A percentile compares a stretch with the other conserved stretches of the same genome.
Evolutionary conservation across 169 alveolate species (phyloP).

Genomic region (Cryptosporidium ryanae): DNA sequence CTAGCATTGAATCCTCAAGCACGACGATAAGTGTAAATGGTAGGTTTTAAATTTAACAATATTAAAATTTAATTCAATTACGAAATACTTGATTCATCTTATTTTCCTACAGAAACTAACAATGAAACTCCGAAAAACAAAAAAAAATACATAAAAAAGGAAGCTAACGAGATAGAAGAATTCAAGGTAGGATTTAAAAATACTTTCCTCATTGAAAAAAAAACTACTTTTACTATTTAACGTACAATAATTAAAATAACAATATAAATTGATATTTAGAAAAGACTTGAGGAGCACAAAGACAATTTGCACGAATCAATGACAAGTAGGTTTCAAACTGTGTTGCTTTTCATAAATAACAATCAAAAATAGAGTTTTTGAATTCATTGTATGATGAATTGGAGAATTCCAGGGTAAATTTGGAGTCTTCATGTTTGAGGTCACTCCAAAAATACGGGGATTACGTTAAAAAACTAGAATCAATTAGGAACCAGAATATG

Average conservation of each 20-base stretch:
- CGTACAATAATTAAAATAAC: background rate
- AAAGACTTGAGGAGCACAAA: constrained; percentile 29
- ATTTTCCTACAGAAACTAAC: background rate
- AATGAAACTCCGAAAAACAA: constrained; percentile 20
- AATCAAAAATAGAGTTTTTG: constrained; percentile 24
- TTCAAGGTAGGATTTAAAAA: constrained; percentile 40
- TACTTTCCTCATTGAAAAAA: background rate
- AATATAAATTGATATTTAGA: constrained; percentile 6
- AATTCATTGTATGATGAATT: constrained; percentile 62
- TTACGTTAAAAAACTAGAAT: constrained; percentile 35
- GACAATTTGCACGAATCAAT: constrained; percentile 56
- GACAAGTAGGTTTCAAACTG: constrained; percentile 58
- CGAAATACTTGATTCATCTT: no score
- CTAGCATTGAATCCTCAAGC: constrained; percentile 39
- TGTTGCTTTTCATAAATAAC: background rate
- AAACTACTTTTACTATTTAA: no score
- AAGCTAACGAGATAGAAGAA: constrained; percentile 11
- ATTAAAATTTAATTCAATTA: no score
- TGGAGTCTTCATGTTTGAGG: constrained; percentile 50
- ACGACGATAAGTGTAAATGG: constrained; percentile 18
- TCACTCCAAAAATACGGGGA: constrained; percentile 56
- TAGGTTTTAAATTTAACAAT: constrained; percentile 17
- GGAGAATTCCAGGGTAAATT: constrained; percentile 62
- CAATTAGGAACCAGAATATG: constrained; percentile 39
- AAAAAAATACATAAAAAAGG: constrained; percentile 44